A percentile compares a stretch with the other conserved stretches of the same genome.
Conservation (phyloP, 495 filamentous ascomycete species). For the Podospora pseudopauciseta region DNA sequence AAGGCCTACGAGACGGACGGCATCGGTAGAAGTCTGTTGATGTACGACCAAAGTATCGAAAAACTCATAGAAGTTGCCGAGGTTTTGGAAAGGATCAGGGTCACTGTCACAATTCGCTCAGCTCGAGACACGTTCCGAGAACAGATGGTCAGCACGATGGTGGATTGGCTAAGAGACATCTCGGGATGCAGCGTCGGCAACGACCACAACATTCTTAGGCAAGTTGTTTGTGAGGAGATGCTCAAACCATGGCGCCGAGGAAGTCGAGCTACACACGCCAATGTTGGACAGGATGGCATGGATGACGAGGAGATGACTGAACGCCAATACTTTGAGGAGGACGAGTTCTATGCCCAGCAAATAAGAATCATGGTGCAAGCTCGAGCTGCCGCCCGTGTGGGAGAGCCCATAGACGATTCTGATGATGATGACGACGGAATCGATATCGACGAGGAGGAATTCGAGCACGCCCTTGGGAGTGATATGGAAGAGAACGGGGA, state of each 20-base stretch:
- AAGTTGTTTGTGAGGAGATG: slow-evolving; percentile 83
- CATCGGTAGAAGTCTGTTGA: slow-evolving; percentile 78
- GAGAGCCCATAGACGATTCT: slow-evolving; percentile 65
- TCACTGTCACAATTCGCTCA: slow-evolving; percentile 92
- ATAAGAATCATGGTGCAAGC: slow-evolving; percentile 31
- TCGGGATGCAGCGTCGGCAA: slow-evolving; percentile 80
- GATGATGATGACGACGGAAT: slow-evolving; percentile 64
- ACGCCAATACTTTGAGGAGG: slow-evolving; percentile 31
- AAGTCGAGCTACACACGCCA: slow-evolving; percentile 76
- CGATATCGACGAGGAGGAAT: slow-evolving; percentile 51
- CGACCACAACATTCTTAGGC: slow-evolving; percentile 75
- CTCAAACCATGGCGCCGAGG: slow-evolving; percentile 81
- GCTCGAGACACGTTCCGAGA: slow-evolving; percentile 92
- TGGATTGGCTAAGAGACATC: slow-evolving; percentile 94
- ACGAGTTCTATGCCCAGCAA: slow-evolving; percentile 33
- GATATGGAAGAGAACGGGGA: slow-evolving; percentile 47
- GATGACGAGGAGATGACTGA: slow-evolving; percentile 72
- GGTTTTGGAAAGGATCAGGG: slow-evolving; percentile 90
- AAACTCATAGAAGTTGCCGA: slow-evolving; percentile 69
- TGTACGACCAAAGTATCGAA: slow-evolving; percentile 66
- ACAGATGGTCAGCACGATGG: slow-evolving; percentile 97
- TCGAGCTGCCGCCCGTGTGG: slow-evolving; percentile 48
- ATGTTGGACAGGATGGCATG: slow-evolving; percentile 80
- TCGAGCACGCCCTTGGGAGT: slow-evolving; percentile 34
- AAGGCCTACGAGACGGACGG: slow-evolving; percentile 84